These are phyloP conservation scores for Castanospermum australe DNA, from an alignment of 306 rosid species.

Conservation along the genomic window DNA sequence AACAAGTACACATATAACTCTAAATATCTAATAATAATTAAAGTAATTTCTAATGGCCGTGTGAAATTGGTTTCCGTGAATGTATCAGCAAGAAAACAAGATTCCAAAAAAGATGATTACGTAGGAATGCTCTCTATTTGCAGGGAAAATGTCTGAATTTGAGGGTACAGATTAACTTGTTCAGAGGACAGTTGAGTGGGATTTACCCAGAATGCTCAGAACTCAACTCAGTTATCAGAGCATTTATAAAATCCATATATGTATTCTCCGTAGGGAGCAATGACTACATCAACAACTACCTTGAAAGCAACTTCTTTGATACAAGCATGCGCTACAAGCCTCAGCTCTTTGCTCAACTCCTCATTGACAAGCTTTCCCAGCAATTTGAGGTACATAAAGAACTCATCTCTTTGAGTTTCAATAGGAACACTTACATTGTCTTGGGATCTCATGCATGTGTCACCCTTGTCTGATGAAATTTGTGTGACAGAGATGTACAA, in stretches of 20 bases:
- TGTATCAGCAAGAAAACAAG: too few species aligned
- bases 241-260: slow-evolving; percentile 46
- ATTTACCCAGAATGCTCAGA: slow-evolving; percentile 9
- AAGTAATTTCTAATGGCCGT: too few species aligned
- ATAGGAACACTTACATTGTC: neutral
- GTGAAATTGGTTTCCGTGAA: too few species aligned
- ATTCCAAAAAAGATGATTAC: neutral
- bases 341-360: slow-evolving; percentile 35
- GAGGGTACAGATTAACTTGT: slow-evolving; percentile 43
- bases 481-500: slow-evolving; percentile 40
- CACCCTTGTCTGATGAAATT: neutral
- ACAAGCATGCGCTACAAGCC: slow-evolving; percentile 33
- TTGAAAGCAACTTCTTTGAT: neutral
- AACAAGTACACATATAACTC: too few species aligned
- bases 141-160: slow-evolving; percentile 54
- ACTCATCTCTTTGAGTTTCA: neutral
- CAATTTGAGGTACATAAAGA: slow-evolving; percentile 33
- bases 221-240: slow-evolving; percentile 1
- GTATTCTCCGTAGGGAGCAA: slow-evolving; percentile 45
- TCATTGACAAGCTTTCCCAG: slow-evolving; percentile 24
- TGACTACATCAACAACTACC: slow-evolving; percentile 53
- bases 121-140: neutral
- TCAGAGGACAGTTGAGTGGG: neutral
- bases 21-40: too few species aligned
- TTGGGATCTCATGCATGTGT: neutral